Evolutionary conservation across 352 stramenopile genomes (phyloP).

Genomic region (Peronospora destructor): DNA sequence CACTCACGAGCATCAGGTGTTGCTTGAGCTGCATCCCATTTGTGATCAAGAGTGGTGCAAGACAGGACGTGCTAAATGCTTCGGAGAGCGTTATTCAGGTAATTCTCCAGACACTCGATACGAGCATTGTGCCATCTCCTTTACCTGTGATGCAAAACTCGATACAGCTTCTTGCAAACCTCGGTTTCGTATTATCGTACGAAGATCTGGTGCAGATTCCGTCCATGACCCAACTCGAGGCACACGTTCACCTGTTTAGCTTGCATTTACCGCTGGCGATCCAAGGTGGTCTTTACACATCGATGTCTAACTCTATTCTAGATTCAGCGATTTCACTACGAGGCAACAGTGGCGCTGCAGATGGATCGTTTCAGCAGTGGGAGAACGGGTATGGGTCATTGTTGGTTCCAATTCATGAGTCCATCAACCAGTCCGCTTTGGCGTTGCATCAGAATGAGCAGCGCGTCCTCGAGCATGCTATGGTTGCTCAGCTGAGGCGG

Average conservation of each 20-base stretch:
- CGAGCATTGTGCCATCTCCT: conserved; percentile 56
- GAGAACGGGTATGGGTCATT: conserved; percentile 49
- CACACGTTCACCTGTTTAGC: conserved; percentile 69
- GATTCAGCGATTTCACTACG: conserved; percentile 68
- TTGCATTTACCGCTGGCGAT: conserved; percentile 60
- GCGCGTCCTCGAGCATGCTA: conserved; percentile 50
- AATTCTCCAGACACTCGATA: conserved; percentile 52
- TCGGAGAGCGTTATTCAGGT: conserved; percentile 48
- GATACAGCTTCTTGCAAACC: conserved; percentile 57
- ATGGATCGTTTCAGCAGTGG: conserved; percentile 32
- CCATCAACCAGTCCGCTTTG: conserved; percentile 59
- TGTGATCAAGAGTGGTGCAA: conserved; percentile 44
- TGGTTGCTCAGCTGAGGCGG: conserved; percentile 61
- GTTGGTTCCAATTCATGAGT: conserved; percentile 61
- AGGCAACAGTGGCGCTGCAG: conserved; percentile 16
- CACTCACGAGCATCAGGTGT: conserved; percentile 49
- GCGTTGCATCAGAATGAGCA: conserved; percentile 69
- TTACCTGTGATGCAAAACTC: conserved; percentile 57
- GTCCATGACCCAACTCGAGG: conserved; percentile 62
- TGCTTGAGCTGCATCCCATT: conserved; percentile 59
- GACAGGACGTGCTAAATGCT: conserved; percentile 45
- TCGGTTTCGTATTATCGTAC: conserved; percentile 61
- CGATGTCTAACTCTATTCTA: conserved; percentile 73
- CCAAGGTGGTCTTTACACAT: conserved; percentile 71
- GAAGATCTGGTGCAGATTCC: conserved; percentile 58